Percentiles rank a stretch among this genome's conserved stretches.
Evolutionary conservation across 345 rosid genomes (phyloP).

Genomic region (Lepidium africanum): DNA sequence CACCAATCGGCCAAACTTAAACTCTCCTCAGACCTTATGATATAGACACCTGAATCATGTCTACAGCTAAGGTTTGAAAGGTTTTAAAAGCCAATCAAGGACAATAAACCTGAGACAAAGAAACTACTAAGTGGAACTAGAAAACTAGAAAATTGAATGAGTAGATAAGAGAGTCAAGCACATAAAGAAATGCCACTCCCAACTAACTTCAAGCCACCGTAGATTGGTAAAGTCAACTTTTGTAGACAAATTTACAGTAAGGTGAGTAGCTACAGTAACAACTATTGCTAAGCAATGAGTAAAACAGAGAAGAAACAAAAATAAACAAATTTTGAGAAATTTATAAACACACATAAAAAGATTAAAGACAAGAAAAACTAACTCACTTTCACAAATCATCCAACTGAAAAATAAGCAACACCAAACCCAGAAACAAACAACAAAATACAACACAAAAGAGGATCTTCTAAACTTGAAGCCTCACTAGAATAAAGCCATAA

Average conservation of each 20-base stretch:
- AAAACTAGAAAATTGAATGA: not conserved
- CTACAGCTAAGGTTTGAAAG: not conserved
- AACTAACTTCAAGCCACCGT: constrained; percentile 7
- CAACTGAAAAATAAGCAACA: constrained; percentile 15
- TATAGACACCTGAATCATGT: not conserved
- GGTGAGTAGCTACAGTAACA: constrained; percentile 6
- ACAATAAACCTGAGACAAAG: not conserved
- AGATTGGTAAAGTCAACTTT: constrained; percentile 7
- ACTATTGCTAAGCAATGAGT: constrained; percentile 16
- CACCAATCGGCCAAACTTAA: not conserved
- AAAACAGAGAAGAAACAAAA: not conserved
- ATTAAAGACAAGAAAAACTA: not conserved
- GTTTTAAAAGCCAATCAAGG: not conserved
- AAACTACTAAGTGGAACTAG: not conserved
- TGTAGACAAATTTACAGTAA: not conserved
- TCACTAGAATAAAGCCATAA: constrained; percentile 7
- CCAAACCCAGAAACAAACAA: constrained; percentile 3
- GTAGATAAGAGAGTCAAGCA: not conserved
- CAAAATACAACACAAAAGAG: not conserved
- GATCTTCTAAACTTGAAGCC: not conserved
- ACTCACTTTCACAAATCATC: constrained; percentile 3
- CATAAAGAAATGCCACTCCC: not conserved
- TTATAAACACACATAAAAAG: not conserved
- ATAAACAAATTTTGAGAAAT: not conserved
- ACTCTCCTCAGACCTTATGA: not conserved